Evolutionary conservation across 23 red algal species (phyloP).

Genomic region (Gracilariopsis chorda): DNA sequence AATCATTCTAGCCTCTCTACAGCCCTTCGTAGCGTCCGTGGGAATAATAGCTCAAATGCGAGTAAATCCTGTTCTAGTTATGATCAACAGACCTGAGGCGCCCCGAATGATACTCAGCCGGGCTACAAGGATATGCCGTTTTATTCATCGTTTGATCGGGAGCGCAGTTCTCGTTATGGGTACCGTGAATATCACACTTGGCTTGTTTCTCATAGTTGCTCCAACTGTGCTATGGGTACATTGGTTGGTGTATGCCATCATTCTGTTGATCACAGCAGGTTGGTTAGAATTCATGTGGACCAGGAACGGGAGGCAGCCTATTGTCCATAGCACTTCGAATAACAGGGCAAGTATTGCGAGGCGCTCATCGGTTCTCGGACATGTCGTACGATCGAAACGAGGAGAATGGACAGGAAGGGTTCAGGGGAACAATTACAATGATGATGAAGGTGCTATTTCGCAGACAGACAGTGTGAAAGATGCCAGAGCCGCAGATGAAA

Average conservation of each 20-base stretch:
- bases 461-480: conserved; percentile 13
- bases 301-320: neutral
- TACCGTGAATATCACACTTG: conserved; percentile 18
- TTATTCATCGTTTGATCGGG: conserved; percentile 6
- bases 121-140: neutral
- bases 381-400: conserved; percentile 16
- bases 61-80: neutral
- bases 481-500: neutral
- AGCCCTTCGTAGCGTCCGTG: conserved; percentile 8
- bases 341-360: conserved; percentile 10
- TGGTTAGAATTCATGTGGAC: conserved; percentile 33
- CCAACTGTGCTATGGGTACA: conserved; percentile 43
- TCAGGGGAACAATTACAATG: neutral
- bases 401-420: neutral
- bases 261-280: neutral
- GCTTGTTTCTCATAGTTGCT: conserved; percentile 39
- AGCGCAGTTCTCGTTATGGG: neutral
- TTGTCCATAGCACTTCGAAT: neutral
- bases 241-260: conserved; percentile 28
- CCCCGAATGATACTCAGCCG: neutral
- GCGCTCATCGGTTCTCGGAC: neutral
- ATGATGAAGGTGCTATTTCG: neutral
- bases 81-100: neutral
- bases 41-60: conserved; percentile 20
- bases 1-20: conserved; percentile 18